Conservation (phyloP, 192 early-diverging fungal species). For the Oehlia diaphana region DNA sequence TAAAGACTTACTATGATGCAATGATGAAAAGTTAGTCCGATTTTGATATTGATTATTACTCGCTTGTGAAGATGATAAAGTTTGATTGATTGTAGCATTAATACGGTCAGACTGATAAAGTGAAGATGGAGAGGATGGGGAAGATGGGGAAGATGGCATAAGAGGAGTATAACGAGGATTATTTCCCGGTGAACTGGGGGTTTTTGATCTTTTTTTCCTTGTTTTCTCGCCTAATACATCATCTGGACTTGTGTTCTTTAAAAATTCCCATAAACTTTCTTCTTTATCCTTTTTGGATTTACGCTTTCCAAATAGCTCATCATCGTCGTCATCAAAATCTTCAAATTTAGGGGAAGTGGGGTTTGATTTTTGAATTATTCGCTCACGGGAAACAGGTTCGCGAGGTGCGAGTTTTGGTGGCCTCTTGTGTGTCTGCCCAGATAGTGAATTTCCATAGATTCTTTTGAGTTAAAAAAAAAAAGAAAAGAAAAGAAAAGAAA, state of each 20-base stretch:
- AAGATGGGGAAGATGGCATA: neutral
- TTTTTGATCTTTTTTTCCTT: conserved; percentile 9
- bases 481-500: too few species aligned
- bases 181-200: conserved; percentile 2
- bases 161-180: conserved; percentile 10
- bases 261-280: conserved; percentile 29
- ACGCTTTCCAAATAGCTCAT: neutral
- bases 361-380: neutral
- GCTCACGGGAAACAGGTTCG: neutral
- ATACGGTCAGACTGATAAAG: neutral
- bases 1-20: conserved; percentile 12
- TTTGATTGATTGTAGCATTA: neutral
- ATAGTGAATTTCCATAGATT: neutral
- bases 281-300: conserved; percentile 22
- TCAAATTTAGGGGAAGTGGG: neutral
- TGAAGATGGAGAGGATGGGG: neutral
- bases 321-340: neutral
- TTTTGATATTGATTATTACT: neutral
- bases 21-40: neutral
- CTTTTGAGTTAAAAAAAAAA: neutral
- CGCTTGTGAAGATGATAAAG: neutral
- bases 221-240: conserved; percentile 17
- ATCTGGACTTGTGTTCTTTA: conserved; percentile 28
- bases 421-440: conserved; percentile 6
- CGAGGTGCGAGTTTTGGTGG: conserved; percentile 29